Base-by-base conservation (phyloP, 192 early-diverging fungal species). In the Umbelopsis isabellina region DNA sequence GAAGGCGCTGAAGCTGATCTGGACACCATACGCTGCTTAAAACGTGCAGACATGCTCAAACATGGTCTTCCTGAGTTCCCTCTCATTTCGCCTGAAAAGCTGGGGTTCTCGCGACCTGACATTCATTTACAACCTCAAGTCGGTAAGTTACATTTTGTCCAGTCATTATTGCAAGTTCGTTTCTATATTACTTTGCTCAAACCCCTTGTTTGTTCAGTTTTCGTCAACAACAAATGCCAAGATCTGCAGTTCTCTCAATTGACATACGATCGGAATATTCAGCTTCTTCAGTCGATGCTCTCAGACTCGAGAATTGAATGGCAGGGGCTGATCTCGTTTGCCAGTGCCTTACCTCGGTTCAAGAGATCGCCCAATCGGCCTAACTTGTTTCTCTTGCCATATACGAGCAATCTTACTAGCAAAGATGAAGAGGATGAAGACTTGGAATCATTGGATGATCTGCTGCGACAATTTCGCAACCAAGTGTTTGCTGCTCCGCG, bases 311-410 rank as follows among this genome's bases (percentile, higher is more conserved):
- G 73, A 16, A 37, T 82, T 18, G 79, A 79, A 55, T 74, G 70
- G 18, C 58, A 73, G 50, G 75, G 75, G 1, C 65, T 75, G 15
- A 52, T 76, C 0, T 79, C 78, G 0, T 51, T 82, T 25, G 47
- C 67, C 16, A 68, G 73, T 11, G 70, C 70, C 11, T 55, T 79
- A 7, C 68, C 78, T 0, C 49, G 55, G 8, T 82, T 74, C 23
- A 44, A 67, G 4, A 48, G 18, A 25, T 22, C 27, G 11, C 27
- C 41, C 1, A 35, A 37, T 30, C 23, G 37, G 15, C 46, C 69
- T n/a, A 82, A 82, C 30, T n/a, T 82, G 25, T 79, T 71, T 33
- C 72, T 79, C 51, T 49, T 82, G 21, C 75, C 81, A 0, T 74
- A 65, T 15, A 68, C 46, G 12, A 41, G 9, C 30, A 37, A 61